Conservation (phyloP, 257 asterid genomes). For the Solanum neorickii region DNA sequence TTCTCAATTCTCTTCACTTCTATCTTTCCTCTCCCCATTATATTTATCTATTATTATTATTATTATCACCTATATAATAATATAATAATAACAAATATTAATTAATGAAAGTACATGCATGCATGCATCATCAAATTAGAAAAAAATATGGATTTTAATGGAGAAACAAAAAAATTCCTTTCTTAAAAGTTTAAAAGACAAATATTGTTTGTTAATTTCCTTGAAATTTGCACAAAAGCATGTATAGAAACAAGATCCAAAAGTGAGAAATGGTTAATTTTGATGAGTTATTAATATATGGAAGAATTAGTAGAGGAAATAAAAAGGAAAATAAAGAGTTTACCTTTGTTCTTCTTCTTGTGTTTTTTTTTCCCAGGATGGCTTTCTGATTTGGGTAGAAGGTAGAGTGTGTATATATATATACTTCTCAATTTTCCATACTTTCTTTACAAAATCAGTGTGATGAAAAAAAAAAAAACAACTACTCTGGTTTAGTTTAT, state of each 20-base stretch:
- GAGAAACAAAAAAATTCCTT: not conserved
- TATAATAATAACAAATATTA: too few relatives aligned
- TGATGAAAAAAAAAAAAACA: not conserved
- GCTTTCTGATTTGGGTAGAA: not conserved
- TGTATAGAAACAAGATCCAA: not conserved
- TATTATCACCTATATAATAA: not conserved
- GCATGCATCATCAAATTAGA: not conserved
- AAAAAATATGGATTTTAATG: not conserved
- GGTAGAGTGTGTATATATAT: not conserved
- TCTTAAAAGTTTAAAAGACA: not conserved
- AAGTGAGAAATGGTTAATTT: not conserved
- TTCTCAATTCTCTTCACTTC: slow-evolving; percentile 84
- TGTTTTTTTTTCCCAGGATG: not conserved
- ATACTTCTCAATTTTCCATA: not conserved
- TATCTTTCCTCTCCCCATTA: slow-evolving; percentile 74
- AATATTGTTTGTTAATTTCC: not conserved
- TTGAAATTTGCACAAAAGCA: not conserved
- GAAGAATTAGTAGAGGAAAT: not conserved
- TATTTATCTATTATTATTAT: not conserved
- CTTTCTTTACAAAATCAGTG: not conserved
- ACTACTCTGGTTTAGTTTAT: fast-evolving
- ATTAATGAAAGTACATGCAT: not conserved
- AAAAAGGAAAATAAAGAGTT: not conserved
- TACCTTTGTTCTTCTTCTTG: not conserved
- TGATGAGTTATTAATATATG: not conserved